Evolutionary conservation across 2,329 filamentous ascomycete genomes (phyloP).

Genomic region (Plenodomus tracheiphilus): DNA sequence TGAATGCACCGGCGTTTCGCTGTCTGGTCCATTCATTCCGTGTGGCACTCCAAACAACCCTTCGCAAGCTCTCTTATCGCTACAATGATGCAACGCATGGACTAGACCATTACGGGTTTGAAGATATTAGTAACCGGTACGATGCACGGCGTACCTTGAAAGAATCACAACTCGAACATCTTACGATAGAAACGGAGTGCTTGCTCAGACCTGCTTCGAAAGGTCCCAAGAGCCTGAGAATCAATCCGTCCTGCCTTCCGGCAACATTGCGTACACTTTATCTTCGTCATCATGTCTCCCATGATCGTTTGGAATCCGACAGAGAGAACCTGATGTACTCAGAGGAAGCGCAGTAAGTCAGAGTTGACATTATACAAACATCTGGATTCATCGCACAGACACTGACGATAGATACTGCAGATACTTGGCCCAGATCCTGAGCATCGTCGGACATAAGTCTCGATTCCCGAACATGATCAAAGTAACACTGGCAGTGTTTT

Average conservation of each 20-base stretch:
- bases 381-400: too few relatives aligned
- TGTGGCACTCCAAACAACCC: constrained; percentile 7
- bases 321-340: constrained; percentile 12
- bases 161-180: constrained; percentile 5
- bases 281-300: constrained; percentile 6
- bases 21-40: constrained; percentile 8
- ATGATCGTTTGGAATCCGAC: constrained; percentile 2
- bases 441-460: too few relatives aligned
- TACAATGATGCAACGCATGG: constrained; percentile 1
- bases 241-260: constrained; percentile 9
- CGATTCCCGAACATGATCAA: too few relatives aligned
- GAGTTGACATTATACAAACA: too few relatives aligned
- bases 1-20: constrained; percentile 5
- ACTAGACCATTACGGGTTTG: background rate
- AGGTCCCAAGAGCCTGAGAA: constrained; percentile 5
- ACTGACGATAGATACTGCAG: too few relatives aligned
- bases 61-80: constrained; percentile 6
- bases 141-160: constrained; percentile 6
- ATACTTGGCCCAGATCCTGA: too few relatives aligned
- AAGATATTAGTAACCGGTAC: background rate
- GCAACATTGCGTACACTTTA: constrained; percentile 8
- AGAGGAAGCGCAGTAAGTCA: constrained; percentile 10
- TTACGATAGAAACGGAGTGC: constrained; percentile 12
- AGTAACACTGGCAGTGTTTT: too few relatives aligned
- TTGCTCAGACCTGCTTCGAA: constrained; percentile 1